Evolutionary conservation across 768 basidiomycete species (phyloP), one percentile per base, ranked within the genome.

Genomic region (Hypsizygus marmoreus): DNA sequence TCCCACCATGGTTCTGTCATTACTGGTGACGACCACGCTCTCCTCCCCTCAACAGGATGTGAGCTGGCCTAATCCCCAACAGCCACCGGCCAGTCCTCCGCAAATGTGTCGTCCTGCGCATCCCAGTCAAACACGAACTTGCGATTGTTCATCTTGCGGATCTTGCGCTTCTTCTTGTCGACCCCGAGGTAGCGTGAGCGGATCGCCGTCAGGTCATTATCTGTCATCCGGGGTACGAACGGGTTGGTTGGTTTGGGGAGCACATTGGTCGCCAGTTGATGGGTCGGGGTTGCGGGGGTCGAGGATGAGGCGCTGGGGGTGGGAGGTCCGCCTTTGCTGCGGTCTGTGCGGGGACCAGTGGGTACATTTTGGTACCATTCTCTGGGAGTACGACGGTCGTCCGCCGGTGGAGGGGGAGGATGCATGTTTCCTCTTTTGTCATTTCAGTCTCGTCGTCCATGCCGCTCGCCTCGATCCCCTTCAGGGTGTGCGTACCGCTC

Each of bases 91-190:
- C 87, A 81, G 59, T 90, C 89, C 23, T 79, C 82, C 6, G 81
- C 73, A 59, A 89, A 86, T 11, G 97, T 99, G 65, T 99, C 97
- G 58, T 99, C 97, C 64, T 88, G 88, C 38, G 85, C 84, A 60
- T 95, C 94, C 97, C 97, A 99, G 65, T 98, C 97, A 60, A 99
- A 99, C n/a, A 95, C 91, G 62, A 98, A 93, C 68, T 95, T 95
- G 67, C 92, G 84, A 66, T 95, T 92, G 61, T 89, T 91, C 81
- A 90, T 92, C 70, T 94, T 95, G 44, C 92, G 84, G 56, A 92
- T 88, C 67, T 91, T 93, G 30, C 91, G 86, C 71, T 94, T 95
- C 77, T 95, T 94, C 67, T 84, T 91, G 66, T 90, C 88, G 14
- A 91, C 88, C 4, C 97, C 97, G 24, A 99, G 84, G 65, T 99